Evolutionary conservation across 2,329 filamentous ascomycete species (phyloP), one percentile per base, ranked within the genome.

Genomic region (Dissoconium aciculare): DNA sequence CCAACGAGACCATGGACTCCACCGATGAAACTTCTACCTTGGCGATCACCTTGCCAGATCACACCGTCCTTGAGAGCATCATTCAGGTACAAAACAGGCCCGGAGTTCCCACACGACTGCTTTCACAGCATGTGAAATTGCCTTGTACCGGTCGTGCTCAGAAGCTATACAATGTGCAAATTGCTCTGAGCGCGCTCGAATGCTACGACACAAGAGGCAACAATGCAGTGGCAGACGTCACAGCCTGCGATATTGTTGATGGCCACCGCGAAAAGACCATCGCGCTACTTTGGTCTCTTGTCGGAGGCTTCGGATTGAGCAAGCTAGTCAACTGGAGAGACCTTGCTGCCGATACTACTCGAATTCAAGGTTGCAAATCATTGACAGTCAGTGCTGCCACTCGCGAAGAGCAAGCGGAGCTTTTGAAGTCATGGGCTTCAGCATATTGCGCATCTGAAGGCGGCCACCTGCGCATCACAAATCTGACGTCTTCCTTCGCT

Each of bases 231-330:
- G 49, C 53, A 13, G 55, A 58, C 17, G 52, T 73, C 19, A 58
- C 52, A 10, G 60, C 71, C 0, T 64, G 68, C 23, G 68, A 76
- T 32, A 65, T 77, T 27, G 69, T 77, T 5, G 64, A 75, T 40
- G 72, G 72, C 2, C 69, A 74, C 41, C 64, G 72, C 5, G 71
- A 77, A 43, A 74, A 70, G 50, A 76, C 71, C 0, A 57, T 77
- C 26, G 63, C 61, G 4, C 54, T 76, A 6, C 56, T 78, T 4
- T 75, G 71, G 71, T 57, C 59, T 3, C 54, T 77, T 13, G 63
- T 75, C 21, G 65, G 66, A 24, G 63, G 62, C 48, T 68, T 64
- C 54, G 69, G 69, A 1, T 52, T 75, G 5, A 50, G 55, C 4
- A 55, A 51, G 5, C 55, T 76, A 0, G 56, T 76, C 2, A 63